phyloP scores from a whole-genome alignment of 2,329 filamentous ascomycete genomes.

The Fusarium avenaceum region DNA sequence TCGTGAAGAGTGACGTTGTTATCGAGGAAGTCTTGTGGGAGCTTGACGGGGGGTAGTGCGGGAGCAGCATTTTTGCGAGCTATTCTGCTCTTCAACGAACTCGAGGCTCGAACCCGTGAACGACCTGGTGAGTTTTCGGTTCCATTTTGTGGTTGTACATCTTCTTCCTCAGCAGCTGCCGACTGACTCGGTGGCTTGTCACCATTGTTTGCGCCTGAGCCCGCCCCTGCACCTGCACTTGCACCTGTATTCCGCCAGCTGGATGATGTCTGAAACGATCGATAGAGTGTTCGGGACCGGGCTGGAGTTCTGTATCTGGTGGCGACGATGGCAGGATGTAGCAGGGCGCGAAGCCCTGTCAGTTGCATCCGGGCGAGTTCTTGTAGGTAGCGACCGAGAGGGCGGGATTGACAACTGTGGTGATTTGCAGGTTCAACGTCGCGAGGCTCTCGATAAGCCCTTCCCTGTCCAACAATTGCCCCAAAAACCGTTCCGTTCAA shows the following conservation, averaged over 20 bases:
- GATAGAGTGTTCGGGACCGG: slow-evolving; percentile 37
- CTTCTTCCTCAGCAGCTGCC: slow-evolving; percentile 46
- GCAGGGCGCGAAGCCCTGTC: slow-evolving; percentile 50
- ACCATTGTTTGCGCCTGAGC: slow-evolving; percentile 40
- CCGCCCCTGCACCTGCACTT: slow-evolving; percentile 30
- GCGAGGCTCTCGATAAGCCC: slow-evolving; percentile 34
- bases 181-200: slow-evolving; percentile 50
- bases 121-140: slow-evolving; percentile 49
- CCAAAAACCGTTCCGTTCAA: slow-evolving; percentile 21
- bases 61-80: slow-evolving; percentile 53
- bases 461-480: slow-evolving; percentile 34
- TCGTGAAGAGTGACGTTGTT: slow-evolving; percentile 59
- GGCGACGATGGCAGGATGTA: slow-evolving; percentile 47
- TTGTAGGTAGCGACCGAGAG: slow-evolving; percentile 26
- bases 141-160: slow-evolving; percentile 48
- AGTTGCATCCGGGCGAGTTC: slow-evolving; percentile 52
- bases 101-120: slow-evolving; percentile 44
- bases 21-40: slow-evolving; percentile 70
- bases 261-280: slow-evolving; percentile 44
- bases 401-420: slow-evolving; percentile 2
- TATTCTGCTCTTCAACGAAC: slow-evolving; percentile 51
- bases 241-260: slow-evolving; percentile 37
- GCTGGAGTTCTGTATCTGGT: slow-evolving; percentile 46
- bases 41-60: slow-evolving; percentile 64
- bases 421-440: slow-evolving; percentile 15